Percentiles rank a stretch among this genome's conserved stretches.
Evolutionary conservation across 2,329 filamentous ascomycete genomes (phyloP).

Genomic region (Aspergillus sergii): DNA sequence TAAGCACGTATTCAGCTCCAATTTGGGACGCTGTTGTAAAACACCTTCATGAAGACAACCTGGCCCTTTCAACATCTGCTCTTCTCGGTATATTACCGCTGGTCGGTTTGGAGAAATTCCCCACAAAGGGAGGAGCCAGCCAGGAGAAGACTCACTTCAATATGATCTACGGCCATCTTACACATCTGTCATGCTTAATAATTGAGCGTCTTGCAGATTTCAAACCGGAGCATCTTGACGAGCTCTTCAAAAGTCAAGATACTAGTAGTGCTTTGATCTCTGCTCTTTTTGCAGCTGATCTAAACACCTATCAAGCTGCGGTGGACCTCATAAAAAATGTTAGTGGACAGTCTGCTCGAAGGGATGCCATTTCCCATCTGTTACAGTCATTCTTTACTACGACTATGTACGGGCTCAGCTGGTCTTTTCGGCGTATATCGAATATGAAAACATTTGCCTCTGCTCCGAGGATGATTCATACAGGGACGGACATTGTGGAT

Average conservation of each 20-base stretch:
- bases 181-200: constrained; percentile 68
- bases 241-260: constrained; percentile 67
- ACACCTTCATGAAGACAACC: constrained; percentile 65
- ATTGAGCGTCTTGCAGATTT: constrained; percentile 81
- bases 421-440: constrained; percentile 58
- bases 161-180: constrained; percentile 64
- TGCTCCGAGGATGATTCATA: constrained; percentile 62
- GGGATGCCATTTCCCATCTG: constrained; percentile 64
- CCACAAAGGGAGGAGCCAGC: constrained; percentile 48
- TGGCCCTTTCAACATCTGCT: constrained; percentile 74
- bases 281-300: constrained; percentile 78
- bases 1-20: constrained; percentile 70
- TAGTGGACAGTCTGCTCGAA: constrained; percentile 67
- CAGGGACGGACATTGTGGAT: constrained; percentile 63
- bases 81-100: constrained; percentile 71
- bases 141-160: constrained; percentile 75
- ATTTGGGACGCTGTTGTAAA: constrained; percentile 79
- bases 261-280: constrained; percentile 76
- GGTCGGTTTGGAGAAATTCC: constrained; percentile 74
- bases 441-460: constrained; percentile 62
- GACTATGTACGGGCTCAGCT: constrained; percentile 59
- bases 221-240: constrained; percentile 66
- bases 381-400: constrained; percentile 59
- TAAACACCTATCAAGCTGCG: constrained; percentile 76
- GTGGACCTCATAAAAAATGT: constrained; percentile 81